Evolutionary conservation across 176 grass and related monocot species (phyloP), one percentile per base, ranked within the genome.

Genomic region (Oryza brachyantha): DNA sequence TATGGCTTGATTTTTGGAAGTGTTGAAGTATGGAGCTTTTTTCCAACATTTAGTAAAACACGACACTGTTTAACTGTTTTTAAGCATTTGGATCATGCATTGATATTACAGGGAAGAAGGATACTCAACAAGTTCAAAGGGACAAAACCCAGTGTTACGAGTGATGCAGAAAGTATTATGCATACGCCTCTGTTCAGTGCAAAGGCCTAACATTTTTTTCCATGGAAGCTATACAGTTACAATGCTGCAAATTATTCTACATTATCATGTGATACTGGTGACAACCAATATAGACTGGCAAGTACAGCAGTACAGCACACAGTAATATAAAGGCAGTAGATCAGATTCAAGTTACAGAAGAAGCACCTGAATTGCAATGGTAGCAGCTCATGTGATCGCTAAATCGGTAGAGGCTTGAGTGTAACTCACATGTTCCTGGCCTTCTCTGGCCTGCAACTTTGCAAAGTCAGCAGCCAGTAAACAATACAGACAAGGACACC

Each of bases 331-430:
- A 80, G 42, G 64, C 3, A 84, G 75, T 37, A 63, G 27, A 84
- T 37, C 3, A 64, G 5, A 64, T 0, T 8, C n/a, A 71, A 52
- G 65, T 52, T 87, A 78, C n/a, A 68, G 29, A 76, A 61, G 40
- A 81, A 50, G 63, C 69, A 94, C 92, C 95, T 71, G 92, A 88
- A 84, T 86, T 76, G 67, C 85, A 94, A 38, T 82, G 85, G 72
- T 64, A 88, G 75, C 83, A 92, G 72, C 68, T 92, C 58, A 72
- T 86, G 61, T 88, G 81, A 37, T 88, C 90, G 76, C 54, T 39
- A 81, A 92, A 94, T 54, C 81, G 81, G 78, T 86, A 76, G 80
- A 86, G 82, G 63, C 87, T 80, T 10, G 91, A 90, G 77, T 92
- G 92, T 28, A 88, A 71, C 64, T 88, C 73, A 68, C 85, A 90